phyloP scores from a whole-genome alignment of 2,329 filamentous ascomycete species.

The Fusarium luffae region DNA sequence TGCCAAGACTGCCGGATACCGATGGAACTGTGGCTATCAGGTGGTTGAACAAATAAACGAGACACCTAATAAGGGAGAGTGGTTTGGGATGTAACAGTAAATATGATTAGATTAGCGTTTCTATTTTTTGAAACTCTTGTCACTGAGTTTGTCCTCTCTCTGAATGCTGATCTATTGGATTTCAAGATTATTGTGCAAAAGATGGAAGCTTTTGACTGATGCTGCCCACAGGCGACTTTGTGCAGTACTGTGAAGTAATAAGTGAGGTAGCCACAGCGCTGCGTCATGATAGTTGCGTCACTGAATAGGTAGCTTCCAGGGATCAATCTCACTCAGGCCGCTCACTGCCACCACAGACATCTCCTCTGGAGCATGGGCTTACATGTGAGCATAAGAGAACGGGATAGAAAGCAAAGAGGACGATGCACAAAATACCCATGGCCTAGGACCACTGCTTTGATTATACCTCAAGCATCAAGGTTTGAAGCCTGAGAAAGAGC shows the following conservation, averaged over 20 bases:
- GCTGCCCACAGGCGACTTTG: not conserved
- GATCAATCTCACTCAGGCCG: slow-evolving; percentile 23
- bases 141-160: not conserved
- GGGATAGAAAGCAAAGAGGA: not conserved
- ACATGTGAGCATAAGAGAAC: not conserved
- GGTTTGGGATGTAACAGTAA: not conserved
- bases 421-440: not conserved
- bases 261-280: slow-evolving; percentile 19
- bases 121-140: not conserved
- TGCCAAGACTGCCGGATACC: slow-evolving; percentile 32
- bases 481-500: not conserved
- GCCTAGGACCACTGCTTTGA: not conserved
- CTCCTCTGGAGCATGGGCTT: not conserved
- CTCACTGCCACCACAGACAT: slow-evolving; percentile 4
- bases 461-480: not conserved
- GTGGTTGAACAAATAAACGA: slow-evolving; percentile 19
- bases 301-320: slow-evolving; percentile 16
- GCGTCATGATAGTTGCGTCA: slow-evolving; percentile 38
- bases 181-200: not conserved
- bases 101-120: not conserved
- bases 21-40: slow-evolving; percentile 28
- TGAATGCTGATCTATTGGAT: not conserved
- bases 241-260: not conserved
- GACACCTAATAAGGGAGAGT: not conserved
- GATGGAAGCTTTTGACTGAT: not conserved